These are phyloP conservation scores for Monilinia fructigena DNA, from an alignment of 2,329 filamentous ascomycete genomes.

Conservation along the genomic window DNA sequence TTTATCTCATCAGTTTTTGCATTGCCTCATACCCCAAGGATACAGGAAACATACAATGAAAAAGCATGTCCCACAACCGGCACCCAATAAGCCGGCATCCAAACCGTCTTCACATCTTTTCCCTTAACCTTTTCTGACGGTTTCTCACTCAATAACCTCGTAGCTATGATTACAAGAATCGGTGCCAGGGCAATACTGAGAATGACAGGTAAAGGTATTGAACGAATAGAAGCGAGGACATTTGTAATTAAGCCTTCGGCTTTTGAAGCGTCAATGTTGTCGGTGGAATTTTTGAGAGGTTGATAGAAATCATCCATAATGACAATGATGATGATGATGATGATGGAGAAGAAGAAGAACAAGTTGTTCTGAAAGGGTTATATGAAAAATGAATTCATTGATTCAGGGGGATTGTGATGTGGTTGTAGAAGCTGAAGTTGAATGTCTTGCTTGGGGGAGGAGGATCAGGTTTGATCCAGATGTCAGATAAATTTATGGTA, in stretches of 20 bases:
- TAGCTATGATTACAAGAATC: slow-evolving; percentile 30
- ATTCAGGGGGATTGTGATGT: background rate
- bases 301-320: slow-evolving; percentile 34
- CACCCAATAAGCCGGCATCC: slow-evolving; percentile 57
- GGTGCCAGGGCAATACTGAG: slow-evolving; percentile 30
- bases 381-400: background rate
- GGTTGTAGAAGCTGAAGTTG: background rate
- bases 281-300: slow-evolving; percentile 7
- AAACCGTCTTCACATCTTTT: slow-evolving; percentile 41
- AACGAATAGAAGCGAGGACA: slow-evolving; percentile 17
- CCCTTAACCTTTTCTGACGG: slow-evolving; percentile 18
- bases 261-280: background rate
- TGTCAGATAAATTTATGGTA: background rate
- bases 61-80: slow-evolving; percentile 56
- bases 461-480: background rate
- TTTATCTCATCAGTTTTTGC: slow-evolving; percentile 25
- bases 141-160: slow-evolving; percentile 33
- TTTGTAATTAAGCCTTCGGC: slow-evolving; percentile 17
- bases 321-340: no score
- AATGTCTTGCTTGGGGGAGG: background rate
- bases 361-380: background rate
- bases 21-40: background rate
- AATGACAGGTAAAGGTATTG: slow-evolving; percentile 24
- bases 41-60: slow-evolving; percentile 46
- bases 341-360: background rate